Base-by-base conservation (phyloP, 2,329 filamentous ascomycete species). In the Fusarium bactridioides region DNA sequence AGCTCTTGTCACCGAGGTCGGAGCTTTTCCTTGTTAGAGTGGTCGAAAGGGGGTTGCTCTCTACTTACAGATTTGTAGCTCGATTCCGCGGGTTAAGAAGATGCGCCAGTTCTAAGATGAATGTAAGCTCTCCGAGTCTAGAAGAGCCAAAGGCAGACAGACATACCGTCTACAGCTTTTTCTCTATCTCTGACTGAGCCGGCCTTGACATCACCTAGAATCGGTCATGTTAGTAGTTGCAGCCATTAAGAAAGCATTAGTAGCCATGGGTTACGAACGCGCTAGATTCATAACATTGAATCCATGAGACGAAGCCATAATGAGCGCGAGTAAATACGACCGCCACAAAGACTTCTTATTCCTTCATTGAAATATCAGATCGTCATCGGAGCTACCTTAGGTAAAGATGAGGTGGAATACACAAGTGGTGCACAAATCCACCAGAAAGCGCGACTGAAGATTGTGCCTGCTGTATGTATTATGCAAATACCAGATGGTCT, bases 1-100 rank as follows among this genome's bases (percentile, higher is more conserved):
- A 97, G n/a, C 88, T 88, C 78, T 92, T 93, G 78, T 97, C 94
- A 50, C 87, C 88, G 38, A 97, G 84, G 18, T 81, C 77, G 35
- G 80, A 77, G 40, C 81, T 83, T 77, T 63, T 35, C 64, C 62
- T 68, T 53, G 58, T 73, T 64, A 67, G 61, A 55, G 23, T 43
- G 40, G 13, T 50, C 31, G 35, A 57, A 40, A 41, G 12, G 19
- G 43, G 33, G 33, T 10, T 16, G 21, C 21, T 35, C 18, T 19
- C 12, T 44, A 48, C 81, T 67, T 78, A 84, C 82, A 84, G 77
- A 61, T 82, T 82, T 25, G 79, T 66, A 9, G 78, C 77, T 41
- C 76, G 80, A 60, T 81, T 83, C n/a, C 77, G 75, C 5, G 79
- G 79, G 58, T 83, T 84, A 15, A 85, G 75, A 13, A 84, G 76